Base-by-base conservation (phyloP, 257 asterid genomes). In the Echium plantagineum region DNA sequence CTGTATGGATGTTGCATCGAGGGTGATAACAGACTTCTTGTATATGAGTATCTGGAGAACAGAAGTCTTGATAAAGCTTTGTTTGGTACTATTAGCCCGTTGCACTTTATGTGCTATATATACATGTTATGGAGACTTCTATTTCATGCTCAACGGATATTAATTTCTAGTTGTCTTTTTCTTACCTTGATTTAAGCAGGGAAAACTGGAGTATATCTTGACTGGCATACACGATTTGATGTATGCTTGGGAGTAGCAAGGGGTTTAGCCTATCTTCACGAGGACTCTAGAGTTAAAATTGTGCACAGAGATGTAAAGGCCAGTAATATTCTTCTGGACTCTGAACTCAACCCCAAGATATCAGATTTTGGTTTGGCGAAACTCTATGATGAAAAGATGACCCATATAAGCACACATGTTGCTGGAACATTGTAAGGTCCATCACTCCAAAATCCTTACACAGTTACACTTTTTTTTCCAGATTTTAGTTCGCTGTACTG, bases 231-330 rank as follows among this genome's bases (percentile, higher is more conserved):
- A 21, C 93, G 94, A 10, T 79, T 67, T 47, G 78, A 81, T n/a
- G 73, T 85, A 74, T 87, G 93, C 77, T 65, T 87, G 65, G 96
- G 96, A 61, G 79, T 89, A n/a, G 95, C 95, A 42, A 78, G 84
- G 68, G 94, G 89, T 55, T 83, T 87, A 7, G 70, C 90, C 55
- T 85, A 85, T 68, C 87, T 85, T 57, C 94, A 82, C 19, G 94
- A 85, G 76, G 94, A 85, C 66, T 85, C 94, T 58, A 82, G 79
- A 52, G 72, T 74, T 21, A 79, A 82, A 26, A 79, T 85, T 22
- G 90, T 85, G 66, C 94, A 82, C 60, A 72, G 94, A 66, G 94
- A 85, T 68, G 90, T 85, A 58, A 85, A 85, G 73, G 90, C 94
- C 19, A 82, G 94, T 67, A 85, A 85, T 77, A 82, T 85, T 73